Base-by-base conservation (phyloP, 1,284 basidiomycete species). In the Cryptococcus depauperatus region DNA sequence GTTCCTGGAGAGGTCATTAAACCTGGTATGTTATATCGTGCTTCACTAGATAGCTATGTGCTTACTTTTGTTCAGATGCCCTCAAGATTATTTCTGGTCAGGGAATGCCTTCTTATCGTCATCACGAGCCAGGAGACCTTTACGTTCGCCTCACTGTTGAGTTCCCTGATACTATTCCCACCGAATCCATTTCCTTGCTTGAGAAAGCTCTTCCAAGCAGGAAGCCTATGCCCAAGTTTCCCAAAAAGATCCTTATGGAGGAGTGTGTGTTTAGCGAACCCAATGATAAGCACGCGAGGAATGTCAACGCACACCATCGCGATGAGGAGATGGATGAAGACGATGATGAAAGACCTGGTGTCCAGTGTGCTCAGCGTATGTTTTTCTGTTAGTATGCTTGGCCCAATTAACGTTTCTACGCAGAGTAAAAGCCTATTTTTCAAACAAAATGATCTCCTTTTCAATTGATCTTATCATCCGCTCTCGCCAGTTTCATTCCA, bases 41-140 rank as follows among this genome's bases (percentile, higher is more conserved):
- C 18, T 23, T 37, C 21, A 19, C 13, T 18, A 13, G 5, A 21
- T 37, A 37, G 19, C 37, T 19, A 42, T 23, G 6, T 11, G 28
- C 48, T 55, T 11, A 54, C 37, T 1, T n/a, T 29, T n/a, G 9
- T 35, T 28, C 56, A 92, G 90, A 83, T 52, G 81, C 85, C 33
- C 69, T 92, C 66, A 97, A 97, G 75, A 83, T 93, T 52, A 85
- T 99, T 56, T 79, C 81, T 42, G 85, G 85, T 7, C 91, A 97
- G 73, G 95, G 95, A 56, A 98, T 99, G 95, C 95, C 93, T 30
- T 96, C 93, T 48, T 86, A 85, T 72, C 82, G 95, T 56, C 92
- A 97, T 73, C 95, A 98, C 74, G 92, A 98, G 68, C 79, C 83
- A 40, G 95, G 95, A 35, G 91, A 98, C 72, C 77, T 99, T 54